Base-by-base conservation (phyloP, 805 yeast genomes). In the Yamadazyma endophytica region DNA sequence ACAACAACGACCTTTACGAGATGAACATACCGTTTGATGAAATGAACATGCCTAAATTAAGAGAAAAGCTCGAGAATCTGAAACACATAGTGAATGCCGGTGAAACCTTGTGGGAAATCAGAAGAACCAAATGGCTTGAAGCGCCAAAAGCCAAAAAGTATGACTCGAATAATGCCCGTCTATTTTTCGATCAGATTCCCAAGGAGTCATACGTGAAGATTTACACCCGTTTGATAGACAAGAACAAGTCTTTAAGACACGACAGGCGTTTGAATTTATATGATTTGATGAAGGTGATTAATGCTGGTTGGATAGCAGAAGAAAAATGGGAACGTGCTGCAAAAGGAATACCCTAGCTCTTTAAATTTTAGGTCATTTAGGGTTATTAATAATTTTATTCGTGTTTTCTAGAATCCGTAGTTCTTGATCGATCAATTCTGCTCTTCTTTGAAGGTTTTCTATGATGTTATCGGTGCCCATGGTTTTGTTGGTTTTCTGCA, bases 281-380 rank as follows among this genome's bases (percentile, higher is more conserved):
- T 36, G 95, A 87, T 52, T 76, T 83, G 24, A 52, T 87, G 31
- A 71, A 72, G 42, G 73, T 89, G 15, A 71, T 89, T 24, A 78
- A 85, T 46, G 75, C 82, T 3, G 96, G 96, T 13, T 89, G 97
- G 97, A 69, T 72, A 11, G 79, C 77, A 37, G 77, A 77, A 14
- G 86, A 80, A 30, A 75, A 77, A 43, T 89, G 92, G 90, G 81
- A 74, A 36, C 58, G 68, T 21, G 73, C 73, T 4, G 68, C 68
- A 4, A 49, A 46, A 19, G 70, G 70, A 2, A 42, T 63, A 30
- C 50, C 67, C 4, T 58, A 38, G 31, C 13, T 13, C 21, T 18
- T 6, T 18, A 25, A 5, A 28, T 20, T 20, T 13, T 6, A 7
- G 28, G 6, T 9, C 12, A 8, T 6, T 13, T 25, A 25, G 13